A percentile compares a stretch with the other conserved stretches of the same genome.
Evolutionary conservation across 2,329 filamentous ascomycete species (phyloP).

Genomic region (Alternaria longipes): DNA sequence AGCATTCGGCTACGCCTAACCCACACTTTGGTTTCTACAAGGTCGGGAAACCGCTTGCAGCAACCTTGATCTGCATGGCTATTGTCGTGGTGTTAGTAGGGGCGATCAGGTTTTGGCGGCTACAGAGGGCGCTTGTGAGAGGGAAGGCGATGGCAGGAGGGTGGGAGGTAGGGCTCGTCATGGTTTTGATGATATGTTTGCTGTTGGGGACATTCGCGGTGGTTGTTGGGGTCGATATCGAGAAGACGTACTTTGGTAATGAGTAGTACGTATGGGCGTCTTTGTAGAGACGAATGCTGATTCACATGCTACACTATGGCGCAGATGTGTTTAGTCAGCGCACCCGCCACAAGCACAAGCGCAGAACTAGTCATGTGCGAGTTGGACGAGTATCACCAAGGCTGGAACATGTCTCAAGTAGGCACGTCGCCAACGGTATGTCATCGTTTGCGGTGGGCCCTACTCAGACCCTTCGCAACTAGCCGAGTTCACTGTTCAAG

Average conservation of each 20-base stretch:
- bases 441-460: neutral
- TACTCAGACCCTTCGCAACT: neutral
- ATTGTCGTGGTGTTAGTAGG: slow-evolving; percentile 64
- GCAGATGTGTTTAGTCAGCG: neutral
- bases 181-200: slow-evolving; percentile 53
- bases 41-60: slow-evolving; percentile 68
- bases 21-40: slow-evolving; percentile 66
- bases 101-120: slow-evolving; percentile 66
- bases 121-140: slow-evolving; percentile 66
- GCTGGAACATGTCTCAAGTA: neutral
- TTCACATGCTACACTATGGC: neutral
- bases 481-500: neutral
- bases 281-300: neutral
- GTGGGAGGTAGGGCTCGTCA: slow-evolving; percentile 65
- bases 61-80: slow-evolving; percentile 59
- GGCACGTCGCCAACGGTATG: neutral
- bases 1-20: slow-evolving; percentile 57
- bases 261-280: neutral
- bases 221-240: slow-evolving; percentile 28
- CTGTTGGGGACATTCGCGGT: slow-evolving; percentile 30
- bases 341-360: neutral
- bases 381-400: neutral
- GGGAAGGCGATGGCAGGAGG: slow-evolving; percentile 68
- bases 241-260: slow-evolving; percentile 20
- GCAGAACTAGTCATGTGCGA: neutral